Conservation (phyloP, 2,329 filamentous ascomycete genomes). For the Aureobasidium sp. region DNA sequence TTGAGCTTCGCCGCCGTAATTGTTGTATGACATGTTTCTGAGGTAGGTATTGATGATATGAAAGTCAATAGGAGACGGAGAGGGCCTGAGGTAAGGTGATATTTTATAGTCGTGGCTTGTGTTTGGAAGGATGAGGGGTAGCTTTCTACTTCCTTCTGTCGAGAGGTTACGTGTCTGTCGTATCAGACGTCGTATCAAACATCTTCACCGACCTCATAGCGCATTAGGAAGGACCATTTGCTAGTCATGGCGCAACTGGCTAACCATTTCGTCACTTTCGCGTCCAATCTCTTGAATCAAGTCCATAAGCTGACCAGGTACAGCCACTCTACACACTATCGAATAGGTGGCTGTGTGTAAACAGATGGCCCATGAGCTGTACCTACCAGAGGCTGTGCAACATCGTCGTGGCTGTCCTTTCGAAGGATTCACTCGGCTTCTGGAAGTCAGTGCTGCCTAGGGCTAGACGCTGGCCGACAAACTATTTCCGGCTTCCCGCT, state of each 20-base stretch:
- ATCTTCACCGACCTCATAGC: conserved; percentile 3
- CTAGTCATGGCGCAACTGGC: conserved; percentile 9
- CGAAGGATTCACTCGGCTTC: neutral
- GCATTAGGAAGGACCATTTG: conserved; percentile 3
- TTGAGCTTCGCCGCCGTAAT: conserved; percentile 16
- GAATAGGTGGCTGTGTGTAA: neutral
- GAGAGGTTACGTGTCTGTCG: neutral
- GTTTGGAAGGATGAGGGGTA: neutral
- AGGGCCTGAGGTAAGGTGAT: neutral
- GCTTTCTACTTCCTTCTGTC: neutral
- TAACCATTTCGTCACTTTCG: neutral
- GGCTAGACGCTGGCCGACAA: neutral
- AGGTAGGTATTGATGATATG: neutral
- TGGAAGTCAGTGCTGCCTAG: neutral
- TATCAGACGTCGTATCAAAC: conserved; percentile 9
- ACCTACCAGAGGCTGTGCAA: conserved; percentile 1
- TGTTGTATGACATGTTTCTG: conserved; percentile 8
- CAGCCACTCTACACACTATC: neutral
- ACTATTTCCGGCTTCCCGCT: conserved; percentile 1
- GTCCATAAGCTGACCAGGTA: neutral
- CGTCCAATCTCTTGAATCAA: neutral
- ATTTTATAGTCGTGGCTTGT: neutral
- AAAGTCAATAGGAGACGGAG: neutral
- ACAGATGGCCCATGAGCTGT: neutral
- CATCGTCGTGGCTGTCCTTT: neutral